Base-by-base conservation (phyloP, 768 basidiomycete species). In the Psilocybe cyanescens region DNA sequence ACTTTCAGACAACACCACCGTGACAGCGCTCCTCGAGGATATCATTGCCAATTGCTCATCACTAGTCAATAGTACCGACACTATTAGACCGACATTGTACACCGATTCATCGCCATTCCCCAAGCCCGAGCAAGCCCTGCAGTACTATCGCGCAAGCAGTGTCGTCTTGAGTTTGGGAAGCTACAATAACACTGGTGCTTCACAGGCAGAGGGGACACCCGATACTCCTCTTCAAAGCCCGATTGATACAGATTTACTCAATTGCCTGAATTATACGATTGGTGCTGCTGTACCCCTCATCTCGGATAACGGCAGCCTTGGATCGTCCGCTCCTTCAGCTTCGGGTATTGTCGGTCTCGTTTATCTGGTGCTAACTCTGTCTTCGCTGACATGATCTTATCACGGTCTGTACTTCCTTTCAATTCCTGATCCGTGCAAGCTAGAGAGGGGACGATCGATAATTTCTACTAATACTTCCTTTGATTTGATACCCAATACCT, bases 81-180 rank as follows among this genome's bases (percentile, higher is more conserved):
- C 71, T 6, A 67, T 72, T 29, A 30, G 68, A 0, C 58, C 74
- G 7, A 67, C 67, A 0, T 45, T 72, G 3, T 80, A 77, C 58
- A 69, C 74, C 16, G 73, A 77, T 48, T 68, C 75, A 0, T 65
- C 69, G 7, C 65, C 66, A 2, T 63, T 73, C 35, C 78, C 81
- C 16, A 70, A 71, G 41, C 79, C 87, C 0, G 83, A 86, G 65
- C 82, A 88, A 66, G 81, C 79, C 0, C 65, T 89, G 17, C 84
- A 90, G 59, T 91, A 90, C 69, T 91, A 86, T 67, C 85, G 89
- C 30, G 83, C 86, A 1, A 87, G 86, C 67, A 87, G 82, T 48
- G 79, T 88, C 39, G 83, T 81, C 2, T 76, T 90, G 29, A 81
- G 86, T 1, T 74, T 90, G 3, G 84, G 90, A 55, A 85, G 85